Base-by-base conservation (phyloP, 495 filamentous ascomycete species). In the Letharia columbiana region DNA sequence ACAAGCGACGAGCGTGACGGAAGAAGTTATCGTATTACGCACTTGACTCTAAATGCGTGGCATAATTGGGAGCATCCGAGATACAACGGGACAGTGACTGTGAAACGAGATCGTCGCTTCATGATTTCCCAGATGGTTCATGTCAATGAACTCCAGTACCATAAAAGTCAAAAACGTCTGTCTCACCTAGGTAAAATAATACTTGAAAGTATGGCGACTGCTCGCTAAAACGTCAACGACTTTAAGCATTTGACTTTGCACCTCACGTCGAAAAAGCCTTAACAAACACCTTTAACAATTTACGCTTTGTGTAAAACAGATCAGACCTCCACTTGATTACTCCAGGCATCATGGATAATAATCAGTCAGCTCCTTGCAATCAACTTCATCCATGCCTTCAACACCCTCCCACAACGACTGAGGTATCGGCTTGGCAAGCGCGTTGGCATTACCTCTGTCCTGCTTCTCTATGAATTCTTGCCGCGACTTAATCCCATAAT, bases 391-490 rank as follows among this genome's bases (percentile, higher is more conserved):
- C 50, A 33, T 17, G 2, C 9, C 23, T 12, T 54, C 12, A 33
- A 54, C 6, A 33, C 12, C 12, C 23, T 54, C 50, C 50, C 50
- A 54, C 23, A 54, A 54, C n/a, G 50, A 54, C 23, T 33, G 23
- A 13, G 50, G 50, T 54, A 54, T 15, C 28, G 50, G 50, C 50
- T 54, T 33, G 50, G 50, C 50, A 54, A 54, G 23, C 10, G 50
- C 50, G 17, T 54, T 54, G 9, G 50, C 50, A 10, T 54, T 54
- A 31, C 64, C 64, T 41, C 64, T 66, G 40, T 39, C 39, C 28
- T 47, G 37, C 42, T 61, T 66, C 39, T 50, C 58, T 37, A 49
- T 35, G 52, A 66, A 61, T 9, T 66, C 40, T 33, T 66, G 44
- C 42, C 64, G 20, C 37, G 57, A 60, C 57, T 61, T 61, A 7